Evolutionary conservation across 2,329 filamentous ascomycete species (phyloP), one percentile per base, ranked within the genome.

Genomic region (Aspergillus aculeatus): DNA sequence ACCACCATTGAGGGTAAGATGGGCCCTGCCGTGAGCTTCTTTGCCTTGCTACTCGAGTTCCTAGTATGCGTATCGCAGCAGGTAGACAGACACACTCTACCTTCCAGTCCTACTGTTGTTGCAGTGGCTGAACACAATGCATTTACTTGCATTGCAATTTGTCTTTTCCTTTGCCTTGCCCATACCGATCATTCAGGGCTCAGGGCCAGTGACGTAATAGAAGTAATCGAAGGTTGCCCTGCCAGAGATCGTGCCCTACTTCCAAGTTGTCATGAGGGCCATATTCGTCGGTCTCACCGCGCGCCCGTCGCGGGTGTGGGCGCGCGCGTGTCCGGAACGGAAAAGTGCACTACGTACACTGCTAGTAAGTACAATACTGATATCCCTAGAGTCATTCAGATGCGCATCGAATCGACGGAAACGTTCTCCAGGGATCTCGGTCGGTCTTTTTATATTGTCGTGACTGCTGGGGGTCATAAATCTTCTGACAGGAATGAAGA

Each of bases 1-100:
- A 9, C 26, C 7, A 47, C 52, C 24, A 47, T 31, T 41, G 7
- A 7, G 29, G 41, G 41, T 29, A 29, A 54, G 47, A 31, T 26
- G n/a, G 52, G 52, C 52, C 52, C 41, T 54, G 52, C 38, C 38
- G 38, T 44, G 38, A 19, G 38, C 38, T 19, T 44, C 19, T 44
- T 44, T 9, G 16, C 41, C 44, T 54, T 48, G 35, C 52, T 21
- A 14, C 12, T 38, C 38, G 41, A 48, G 41, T 54, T 54, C 35
- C 52, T 48, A 54, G 41, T 19, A 54, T 26, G 52, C 52, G 52
- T 54, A 47, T 26, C 6, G 38, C 52, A 48, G 26, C 41, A 54
- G 38, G 21, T n/a, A 32, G 38, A 31, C 23, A 9, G 23, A 47
- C 16, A 29, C 38, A 44, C 16, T 35, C 32, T 16, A 16, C 2